Conservation (phyloP, 495 filamentous ascomycete species). For the Penicillium flavigenum region DNA sequence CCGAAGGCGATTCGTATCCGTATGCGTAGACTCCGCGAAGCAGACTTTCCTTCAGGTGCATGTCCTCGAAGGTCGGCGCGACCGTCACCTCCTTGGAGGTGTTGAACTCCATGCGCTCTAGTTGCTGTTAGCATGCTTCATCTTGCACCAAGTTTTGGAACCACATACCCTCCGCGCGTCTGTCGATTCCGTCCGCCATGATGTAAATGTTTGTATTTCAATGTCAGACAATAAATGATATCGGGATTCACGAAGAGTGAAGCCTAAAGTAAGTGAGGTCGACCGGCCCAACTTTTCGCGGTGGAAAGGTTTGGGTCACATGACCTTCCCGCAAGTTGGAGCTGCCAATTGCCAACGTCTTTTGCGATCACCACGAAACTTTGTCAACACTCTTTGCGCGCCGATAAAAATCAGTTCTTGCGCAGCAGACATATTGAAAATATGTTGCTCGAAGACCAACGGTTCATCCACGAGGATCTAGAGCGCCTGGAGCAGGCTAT, state of each 20-base stretch:
- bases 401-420: background rate
- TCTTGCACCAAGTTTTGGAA: constrained; percentile 1
- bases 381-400: constrained; percentile 11
- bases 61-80: constrained; percentile 68
- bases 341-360: constrained; percentile 16
- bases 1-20: constrained; percentile 95
- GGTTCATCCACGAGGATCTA: constrained; percentile 90
- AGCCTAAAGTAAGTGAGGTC: constrained; percentile 10
- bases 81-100: constrained; percentile 98
- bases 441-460: constrained; percentile 89
- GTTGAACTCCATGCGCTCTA: constrained; percentile 93
- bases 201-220: constrained; percentile 20
- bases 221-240: constrained; percentile 11
- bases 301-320: constrained; percentile 28
- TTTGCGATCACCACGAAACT: constrained; percentile 4
- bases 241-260: constrained; percentile 7
- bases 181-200: constrained; percentile 96
- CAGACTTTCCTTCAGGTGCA: constrained; percentile 93
- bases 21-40: constrained; percentile 98
- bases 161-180: constrained; percentile 71
- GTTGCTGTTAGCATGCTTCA: constrained; percentile 29
- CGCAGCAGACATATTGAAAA: constrained; percentile 16
- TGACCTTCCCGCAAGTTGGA: constrained; percentile 33
- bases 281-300: constrained; percentile 24
- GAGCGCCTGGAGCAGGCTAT: constrained; percentile 93